Percentiles rank a stretch among this genome's conserved stretches.
Conservation (phyloP, 73 alveolate genomes). For the Diophrys sp. region DNA sequence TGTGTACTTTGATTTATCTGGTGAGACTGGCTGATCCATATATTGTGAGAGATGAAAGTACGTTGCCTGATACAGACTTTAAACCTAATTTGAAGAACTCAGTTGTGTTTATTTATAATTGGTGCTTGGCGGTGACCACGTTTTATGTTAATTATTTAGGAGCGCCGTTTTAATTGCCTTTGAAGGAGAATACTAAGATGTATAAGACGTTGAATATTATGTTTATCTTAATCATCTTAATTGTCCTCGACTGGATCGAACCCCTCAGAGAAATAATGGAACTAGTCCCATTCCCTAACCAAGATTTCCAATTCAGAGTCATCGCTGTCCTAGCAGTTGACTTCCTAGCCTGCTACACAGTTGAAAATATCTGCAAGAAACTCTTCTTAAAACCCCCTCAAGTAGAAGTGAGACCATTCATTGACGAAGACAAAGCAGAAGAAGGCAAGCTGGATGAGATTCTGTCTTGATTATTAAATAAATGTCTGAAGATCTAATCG, state of each 20-base stretch:
- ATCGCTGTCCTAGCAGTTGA: slow-evolving; percentile 13
- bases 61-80: slow-evolving; percentile 83
- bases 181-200: slow-evolving; percentile 55
- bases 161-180: slow-evolving; percentile 84
- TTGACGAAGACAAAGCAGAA: neutral
- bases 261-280: slow-evolving; percentile 3
- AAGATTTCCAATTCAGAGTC: neutral
- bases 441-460: too few relatives aligned
- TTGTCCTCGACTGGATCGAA: neutral
- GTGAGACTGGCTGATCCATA: slow-evolving; percentile 63
- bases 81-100: slow-evolving; percentile 91
- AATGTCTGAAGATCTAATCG: too few relatives aligned
- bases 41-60: slow-evolving; percentile 61
- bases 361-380: neutral
- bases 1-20: slow-evolving; percentile 64
- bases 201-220: slow-evolving; percentile 4
- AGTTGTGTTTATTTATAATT: slow-evolving; percentile 76
- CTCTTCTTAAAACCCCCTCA: neutral
- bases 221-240: neutral
- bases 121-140: slow-evolving; percentile 83
- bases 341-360: neutral
- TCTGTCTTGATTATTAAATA: too few relatives aligned
- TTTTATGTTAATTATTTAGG: slow-evolving; percentile 90
- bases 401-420: too few relatives aligned
- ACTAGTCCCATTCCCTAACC: slow-evolving; percentile 26